phyloP scores from a whole-genome alignment of 2,329 filamentous ascomycete species.

The Colletotrichum lindemuthianum region DNA sequence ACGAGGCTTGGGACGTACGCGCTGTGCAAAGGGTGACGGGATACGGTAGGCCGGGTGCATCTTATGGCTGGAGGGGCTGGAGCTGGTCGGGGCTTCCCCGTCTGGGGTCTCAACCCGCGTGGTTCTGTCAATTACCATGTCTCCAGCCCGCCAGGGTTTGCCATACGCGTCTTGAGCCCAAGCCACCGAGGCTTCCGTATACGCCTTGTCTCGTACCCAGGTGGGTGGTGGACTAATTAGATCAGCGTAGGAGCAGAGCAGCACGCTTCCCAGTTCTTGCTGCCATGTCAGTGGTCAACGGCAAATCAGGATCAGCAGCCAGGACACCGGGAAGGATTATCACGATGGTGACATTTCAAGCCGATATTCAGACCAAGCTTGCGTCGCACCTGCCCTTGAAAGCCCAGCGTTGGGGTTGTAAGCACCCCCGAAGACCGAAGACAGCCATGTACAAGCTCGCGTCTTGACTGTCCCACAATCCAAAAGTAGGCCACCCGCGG shows the following conservation, averaged over 20 bases:
- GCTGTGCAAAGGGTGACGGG: too few species aligned
- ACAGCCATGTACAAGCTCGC: too few species aligned
- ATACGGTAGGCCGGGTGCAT: too few species aligned
- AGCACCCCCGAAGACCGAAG: too few species aligned
- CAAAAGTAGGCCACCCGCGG: too few species aligned
- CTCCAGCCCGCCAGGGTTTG: slow-evolving; percentile 1
- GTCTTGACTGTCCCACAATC: neutral
- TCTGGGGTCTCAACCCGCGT: slow-evolving; percentile 3
- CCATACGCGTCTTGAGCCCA: slow-evolving; percentile 10
- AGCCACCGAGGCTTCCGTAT: slow-evolving; percentile 4
- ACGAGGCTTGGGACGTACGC: neutral
- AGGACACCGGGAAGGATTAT: neutral
- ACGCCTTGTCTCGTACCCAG: neutral
- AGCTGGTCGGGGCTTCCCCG: neutral
- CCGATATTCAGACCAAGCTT: neutral
- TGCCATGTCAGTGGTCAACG: neutral
- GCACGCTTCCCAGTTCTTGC: too few species aligned
- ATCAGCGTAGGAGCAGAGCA: too few species aligned
- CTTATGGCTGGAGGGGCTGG: too few species aligned
- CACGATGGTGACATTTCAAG: neutral
- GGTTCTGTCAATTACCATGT: neutral
- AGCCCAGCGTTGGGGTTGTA: neutral
- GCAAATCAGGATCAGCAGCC: neutral
- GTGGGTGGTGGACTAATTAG: too few species aligned
- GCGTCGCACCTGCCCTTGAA: neutral